Evolutionary conservation across 192 early-diverging fungal species (phyloP), one percentile per base, ranked within the genome.

Genomic region (Pilobolus umbonatus): DNA sequence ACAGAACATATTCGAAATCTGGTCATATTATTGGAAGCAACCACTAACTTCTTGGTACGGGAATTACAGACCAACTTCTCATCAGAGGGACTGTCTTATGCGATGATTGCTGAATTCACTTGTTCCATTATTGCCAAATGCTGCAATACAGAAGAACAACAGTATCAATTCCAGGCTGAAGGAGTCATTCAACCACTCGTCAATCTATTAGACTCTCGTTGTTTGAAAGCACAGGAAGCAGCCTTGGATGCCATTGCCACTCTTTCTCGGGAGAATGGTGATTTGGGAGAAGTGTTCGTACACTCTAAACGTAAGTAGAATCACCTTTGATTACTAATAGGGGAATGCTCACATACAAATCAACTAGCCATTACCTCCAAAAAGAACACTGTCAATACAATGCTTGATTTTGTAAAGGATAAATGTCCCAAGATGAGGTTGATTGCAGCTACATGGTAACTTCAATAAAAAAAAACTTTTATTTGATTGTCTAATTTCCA

Each of bases 201-300:
- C 44, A 73, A 68, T 7, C 57, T 87, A 31, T 66, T 91, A 5
- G 68, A 72, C 47, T 74, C 73, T 19, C 72, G 72, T 9, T 80
- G 67, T 62, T 61, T 69, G 26, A 88, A 85, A 51, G 75, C 87
- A 9, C 89, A 92, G 60, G 88, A 92, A 69, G 83, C 88, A 5
- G 84, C 85, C 5, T 72, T 92, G 45, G 89, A 90, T 52, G 88
- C 88, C 0, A 60, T 92, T n/a, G 77, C 85, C 2, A 77, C 76
- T 6, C 55, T 92, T 26, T 80, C 80, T 56, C 74, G 83, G 26
- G 80, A 79, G 19, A 88, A 87, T 60, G 43, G 71, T 10, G 76
- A 76, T 9, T 55, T 86, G 28, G 80, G 75, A 26, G 52, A 62
- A 38, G 40, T 49, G n/a, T 72, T 92, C 43, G 71, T 84, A 10